A percentile compares a stretch with the other conserved stretches of the same genome.
phyloP scores from a whole-genome alignment of 306 rosid species.

The Rosa chinensis region DNA sequence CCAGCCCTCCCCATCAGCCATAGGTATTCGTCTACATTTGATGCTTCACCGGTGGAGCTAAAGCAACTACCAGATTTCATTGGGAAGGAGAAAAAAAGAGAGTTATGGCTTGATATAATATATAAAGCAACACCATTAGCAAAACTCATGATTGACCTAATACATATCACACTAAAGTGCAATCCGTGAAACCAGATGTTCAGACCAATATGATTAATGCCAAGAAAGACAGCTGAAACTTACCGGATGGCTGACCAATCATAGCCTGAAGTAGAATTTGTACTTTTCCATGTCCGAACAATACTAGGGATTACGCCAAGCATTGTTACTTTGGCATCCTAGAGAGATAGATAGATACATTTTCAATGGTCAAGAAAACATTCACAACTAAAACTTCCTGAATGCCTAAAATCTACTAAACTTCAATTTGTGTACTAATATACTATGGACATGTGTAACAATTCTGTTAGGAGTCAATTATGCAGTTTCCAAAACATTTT shows the following conservation, averaged over 20 bases:
- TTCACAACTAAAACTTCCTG: background rate
- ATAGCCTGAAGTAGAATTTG: slow-evolving; percentile 62
- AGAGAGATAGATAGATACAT: slow-evolving; percentile 11
- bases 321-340: slow-evolving; percentile 90
- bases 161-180: slow-evolving; percentile 21
- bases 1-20: slow-evolving; percentile 96
- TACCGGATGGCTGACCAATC: slow-evolving; percentile 94
- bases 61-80: slow-evolving; percentile 63
- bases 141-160: background rate
- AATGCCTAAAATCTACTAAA: background rate
- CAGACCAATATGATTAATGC: slow-evolving; percentile 7
- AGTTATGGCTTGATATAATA: slow-evolving; percentile 1
- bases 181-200: slow-evolving; percentile 18
- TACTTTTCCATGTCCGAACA: slow-evolving; percentile 84
- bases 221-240: slow-evolving; percentile 30
- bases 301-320: slow-evolving; percentile 95
- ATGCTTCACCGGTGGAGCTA: slow-evolving; percentile 93
- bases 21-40: slow-evolving; percentile 85
- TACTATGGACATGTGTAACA: background rate
- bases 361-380: background rate
- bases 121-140: background rate
- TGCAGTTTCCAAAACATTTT: background rate
- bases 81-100: slow-evolving; percentile 1
- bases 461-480: background rate
- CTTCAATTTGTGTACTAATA: background rate